These are phyloP conservation scores for Aegle marmelos DNA, from an alignment of 345 rosid genomes.

Conservation along the genomic window DNA sequence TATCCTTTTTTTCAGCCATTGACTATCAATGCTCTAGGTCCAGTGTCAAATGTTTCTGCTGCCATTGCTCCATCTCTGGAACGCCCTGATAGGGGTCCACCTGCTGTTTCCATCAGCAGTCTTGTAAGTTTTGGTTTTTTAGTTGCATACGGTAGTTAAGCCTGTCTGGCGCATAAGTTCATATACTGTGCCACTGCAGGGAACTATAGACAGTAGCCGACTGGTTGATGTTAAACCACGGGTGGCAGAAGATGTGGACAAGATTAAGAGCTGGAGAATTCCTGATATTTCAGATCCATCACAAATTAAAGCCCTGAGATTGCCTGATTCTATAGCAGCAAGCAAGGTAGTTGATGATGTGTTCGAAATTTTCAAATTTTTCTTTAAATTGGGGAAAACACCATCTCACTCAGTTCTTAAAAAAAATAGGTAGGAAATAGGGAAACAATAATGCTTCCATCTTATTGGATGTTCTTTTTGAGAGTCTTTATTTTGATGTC, in stretches of 20 bases:
- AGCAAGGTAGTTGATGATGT: conserved; percentile 35
- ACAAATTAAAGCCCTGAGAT: conserved; percentile 38
- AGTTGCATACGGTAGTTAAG: conserved; percentile 1
- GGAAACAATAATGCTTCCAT: neutral
- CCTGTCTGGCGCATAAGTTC: conserved; percentile 13
- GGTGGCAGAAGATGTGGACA: conserved; percentile 38
- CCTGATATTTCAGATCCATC: conserved; percentile 45
- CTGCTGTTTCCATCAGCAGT: conserved; percentile 34
- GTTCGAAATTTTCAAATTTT: neutral
- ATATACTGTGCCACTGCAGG: conserved; percentile 24
- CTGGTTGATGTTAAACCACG: conserved; percentile 50
- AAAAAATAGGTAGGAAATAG: neutral
- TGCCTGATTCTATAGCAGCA: conserved; percentile 38
- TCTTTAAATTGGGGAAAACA: neutral
- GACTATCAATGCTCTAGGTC: conserved; percentile 42
- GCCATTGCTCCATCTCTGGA: conserved; percentile 35
- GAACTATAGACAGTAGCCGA: conserved; percentile 40
- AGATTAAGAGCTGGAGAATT: conserved; percentile 43
- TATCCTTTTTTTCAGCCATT: conserved; percentile 33
- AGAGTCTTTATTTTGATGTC: neutral
- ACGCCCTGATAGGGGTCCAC: conserved; percentile 38
- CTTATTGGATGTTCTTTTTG: neutral
- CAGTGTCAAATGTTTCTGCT: conserved; percentile 32
- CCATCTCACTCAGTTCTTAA: neutral
- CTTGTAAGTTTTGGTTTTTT: conserved; percentile 29